Evolutionary conservation across 2,329 filamentous ascomycete genomes (phyloP).

Genomic region (Fusarium floridanum): DNA sequence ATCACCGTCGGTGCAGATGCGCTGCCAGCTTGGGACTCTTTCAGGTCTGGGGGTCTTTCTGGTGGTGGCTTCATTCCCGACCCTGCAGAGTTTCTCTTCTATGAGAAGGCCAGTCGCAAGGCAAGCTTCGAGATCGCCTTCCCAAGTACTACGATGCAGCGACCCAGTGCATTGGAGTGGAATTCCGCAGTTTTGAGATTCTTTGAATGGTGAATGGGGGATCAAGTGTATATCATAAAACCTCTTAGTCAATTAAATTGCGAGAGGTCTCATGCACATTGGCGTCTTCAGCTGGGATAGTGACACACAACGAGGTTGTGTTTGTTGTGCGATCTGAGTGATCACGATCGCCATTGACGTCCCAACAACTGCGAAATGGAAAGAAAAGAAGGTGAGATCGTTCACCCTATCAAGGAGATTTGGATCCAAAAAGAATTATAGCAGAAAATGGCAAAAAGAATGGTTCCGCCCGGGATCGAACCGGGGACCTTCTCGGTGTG

Average conservation of each 20-base stretch:
- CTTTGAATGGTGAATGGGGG: neutral
- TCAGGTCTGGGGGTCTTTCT: neutral
- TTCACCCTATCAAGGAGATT: neutral
- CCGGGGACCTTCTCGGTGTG: slow-evolving; percentile 1
- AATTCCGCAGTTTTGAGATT: neutral
- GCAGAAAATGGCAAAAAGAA: neutral
- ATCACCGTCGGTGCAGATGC: neutral
- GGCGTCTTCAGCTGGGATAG: neutral
- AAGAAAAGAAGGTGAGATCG: neutral
- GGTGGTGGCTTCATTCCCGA: neutral
- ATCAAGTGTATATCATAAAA: too few species aligned
- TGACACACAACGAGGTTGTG: neutral
- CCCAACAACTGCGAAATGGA: neutral
- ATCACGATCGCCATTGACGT: neutral
- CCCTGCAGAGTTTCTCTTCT: neutral
- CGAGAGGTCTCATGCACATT: too few species aligned
- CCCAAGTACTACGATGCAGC: neutral
- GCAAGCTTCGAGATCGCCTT: neutral
- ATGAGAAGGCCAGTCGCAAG: neutral
- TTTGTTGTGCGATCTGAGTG: neutral
- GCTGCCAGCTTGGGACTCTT: neutral
- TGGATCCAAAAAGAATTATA: neutral
- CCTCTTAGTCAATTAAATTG: too few species aligned
- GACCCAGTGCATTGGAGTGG: neutral
- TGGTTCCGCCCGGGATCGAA: slow-evolving; percentile 1